phyloP scores from a whole-genome alignment of 768 basidiomycete genomes.

The Candolleomyces efflorescens region DNA sequence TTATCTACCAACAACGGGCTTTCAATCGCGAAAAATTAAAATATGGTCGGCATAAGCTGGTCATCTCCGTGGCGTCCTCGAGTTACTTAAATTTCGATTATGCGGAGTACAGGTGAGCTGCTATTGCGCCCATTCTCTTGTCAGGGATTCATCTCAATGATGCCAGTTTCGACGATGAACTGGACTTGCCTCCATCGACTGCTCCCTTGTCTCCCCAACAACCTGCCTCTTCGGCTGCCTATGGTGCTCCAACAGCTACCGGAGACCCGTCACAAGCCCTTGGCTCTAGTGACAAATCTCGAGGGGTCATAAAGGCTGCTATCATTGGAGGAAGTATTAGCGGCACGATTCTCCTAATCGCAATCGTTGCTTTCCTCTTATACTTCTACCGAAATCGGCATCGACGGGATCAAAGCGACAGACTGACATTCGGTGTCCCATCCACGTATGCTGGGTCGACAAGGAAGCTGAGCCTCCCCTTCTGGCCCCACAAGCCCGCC shows the following conservation, averaged over 20 bases:
- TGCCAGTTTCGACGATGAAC: background rate
- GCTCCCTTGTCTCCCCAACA: background rate
- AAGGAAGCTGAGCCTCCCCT: background rate
- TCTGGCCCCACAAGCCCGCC: slow-evolving; percentile 1
- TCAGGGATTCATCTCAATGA: background rate
- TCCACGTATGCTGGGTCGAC: slow-evolving; percentile 4
- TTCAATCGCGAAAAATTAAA: background rate
- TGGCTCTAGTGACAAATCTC: background rate
- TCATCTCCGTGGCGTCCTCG: background rate
- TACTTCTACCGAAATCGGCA: background rate
- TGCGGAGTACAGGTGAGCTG: slow-evolving; percentile 1
- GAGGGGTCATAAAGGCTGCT: background rate
- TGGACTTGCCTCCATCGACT: background rate
- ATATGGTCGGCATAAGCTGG: background rate
- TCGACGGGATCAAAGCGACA: background rate
- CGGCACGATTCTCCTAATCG: background rate
- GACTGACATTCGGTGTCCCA: background rate
- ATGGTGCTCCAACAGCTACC: background rate
- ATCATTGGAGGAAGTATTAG: slow-evolving; percentile 2
- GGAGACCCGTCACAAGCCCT: background rate
- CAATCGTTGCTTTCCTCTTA: background rate
- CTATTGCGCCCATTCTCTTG: no score
- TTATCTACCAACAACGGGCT: background rate
- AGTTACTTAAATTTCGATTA: slow-evolving; percentile 1
- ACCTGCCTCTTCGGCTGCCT: background rate